phyloP scores from a whole-genome alignment of 1,284 basidiomycete genomes.

The Thecaphora thlaspeos region DNA sequence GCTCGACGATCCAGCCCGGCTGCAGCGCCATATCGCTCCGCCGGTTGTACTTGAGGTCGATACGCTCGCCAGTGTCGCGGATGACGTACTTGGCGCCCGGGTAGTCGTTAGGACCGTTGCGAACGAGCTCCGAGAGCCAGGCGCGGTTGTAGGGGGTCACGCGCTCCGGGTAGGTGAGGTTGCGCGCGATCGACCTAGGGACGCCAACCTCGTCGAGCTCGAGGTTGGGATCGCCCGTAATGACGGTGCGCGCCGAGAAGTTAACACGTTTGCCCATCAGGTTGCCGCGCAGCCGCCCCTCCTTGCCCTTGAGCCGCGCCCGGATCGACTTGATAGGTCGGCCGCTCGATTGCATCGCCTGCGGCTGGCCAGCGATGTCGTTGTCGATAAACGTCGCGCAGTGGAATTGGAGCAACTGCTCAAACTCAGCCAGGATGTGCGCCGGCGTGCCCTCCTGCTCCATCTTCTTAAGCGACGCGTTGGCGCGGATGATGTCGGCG shows the following conservation, averaged over 20 bases:
- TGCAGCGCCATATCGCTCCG: conserved; percentile 89
- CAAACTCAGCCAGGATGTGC: conserved; percentile 93
- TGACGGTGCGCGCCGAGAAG: conserved; percentile 98
- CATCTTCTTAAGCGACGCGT: conserved; percentile 83
- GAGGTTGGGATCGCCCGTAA: conserved; percentile 97
- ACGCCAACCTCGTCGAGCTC: conserved; percentile 97
- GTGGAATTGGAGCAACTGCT: conserved; percentile 89
- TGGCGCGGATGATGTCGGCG: conserved; percentile 94
- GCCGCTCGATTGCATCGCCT: conserved; percentile 95
- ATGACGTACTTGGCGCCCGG: conserved; percentile 97
- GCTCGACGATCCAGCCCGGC: conserved; percentile 98
- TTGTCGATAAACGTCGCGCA: conserved; percentile 99
- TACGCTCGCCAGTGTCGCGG: conserved; percentile 94
- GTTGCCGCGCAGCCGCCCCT: conserved; percentile 95
- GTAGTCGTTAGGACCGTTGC: conserved; percentile 91
- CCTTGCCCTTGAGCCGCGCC: conserved; percentile 96
- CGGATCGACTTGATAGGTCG: conserved; percentile 98
- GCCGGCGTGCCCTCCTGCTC: conserved; percentile 96
- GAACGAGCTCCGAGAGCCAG: conserved; percentile 91
- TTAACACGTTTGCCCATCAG: conserved; percentile 99
- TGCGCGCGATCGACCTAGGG: conserved; percentile 95
- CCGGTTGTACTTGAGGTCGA: conserved; percentile 88
- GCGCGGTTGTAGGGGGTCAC: conserved; percentile 97
- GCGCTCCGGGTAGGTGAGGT: conserved; percentile 94
- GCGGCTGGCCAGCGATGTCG: conserved; percentile 96